Conservation (phyloP, 2,329 filamentous ascomycete species). For the Pleochaeta shiraiana region DNA sequence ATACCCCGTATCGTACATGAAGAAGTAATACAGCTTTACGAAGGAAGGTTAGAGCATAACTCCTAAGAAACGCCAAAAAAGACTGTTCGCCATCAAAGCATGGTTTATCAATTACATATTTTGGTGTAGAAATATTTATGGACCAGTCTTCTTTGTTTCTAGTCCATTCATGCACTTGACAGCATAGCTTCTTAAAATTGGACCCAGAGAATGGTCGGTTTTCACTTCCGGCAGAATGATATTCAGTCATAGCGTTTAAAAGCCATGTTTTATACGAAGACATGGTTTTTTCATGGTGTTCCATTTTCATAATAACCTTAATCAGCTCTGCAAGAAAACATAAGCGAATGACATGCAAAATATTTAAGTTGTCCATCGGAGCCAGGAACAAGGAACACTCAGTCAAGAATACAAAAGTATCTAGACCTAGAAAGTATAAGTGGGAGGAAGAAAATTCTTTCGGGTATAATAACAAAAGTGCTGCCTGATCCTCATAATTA, state of each 20-base stretch:
- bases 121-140: conserved; percentile 6
- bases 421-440: conserved; percentile 33
- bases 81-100: conserved; percentile 30
- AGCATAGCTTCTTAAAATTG: conserved; percentile 14
- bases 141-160: conserved; percentile 2
- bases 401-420: conserved; percentile 61
- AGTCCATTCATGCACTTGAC: conserved; percentile 7
- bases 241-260: not conserved
- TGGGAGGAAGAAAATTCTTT: not conserved
- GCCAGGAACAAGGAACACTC: conserved; percentile 53
- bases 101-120: conserved; percentile 31
- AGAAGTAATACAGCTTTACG: conserved; percentile 69
- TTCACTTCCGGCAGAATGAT: conserved; percentile 2
- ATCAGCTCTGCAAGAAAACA: conserved; percentile 86
- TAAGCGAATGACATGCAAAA: conserved; percentile 58
- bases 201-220: conserved; percentile 4
- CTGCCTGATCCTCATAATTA: conserved; percentile 50
- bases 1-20: conserved; percentile 71
- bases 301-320: conserved; percentile 46
- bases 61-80: conserved; percentile 41
- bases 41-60: conserved; percentile 76
- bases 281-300: conserved; percentile 27
- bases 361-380: conserved; percentile 45
- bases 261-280: conserved; percentile 24
- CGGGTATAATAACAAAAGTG: conserved; percentile 38